Evolutionary conservation across 1,139 yeast genomes (phyloP).

Genomic region (Pichia kudriavzevii): DNA sequence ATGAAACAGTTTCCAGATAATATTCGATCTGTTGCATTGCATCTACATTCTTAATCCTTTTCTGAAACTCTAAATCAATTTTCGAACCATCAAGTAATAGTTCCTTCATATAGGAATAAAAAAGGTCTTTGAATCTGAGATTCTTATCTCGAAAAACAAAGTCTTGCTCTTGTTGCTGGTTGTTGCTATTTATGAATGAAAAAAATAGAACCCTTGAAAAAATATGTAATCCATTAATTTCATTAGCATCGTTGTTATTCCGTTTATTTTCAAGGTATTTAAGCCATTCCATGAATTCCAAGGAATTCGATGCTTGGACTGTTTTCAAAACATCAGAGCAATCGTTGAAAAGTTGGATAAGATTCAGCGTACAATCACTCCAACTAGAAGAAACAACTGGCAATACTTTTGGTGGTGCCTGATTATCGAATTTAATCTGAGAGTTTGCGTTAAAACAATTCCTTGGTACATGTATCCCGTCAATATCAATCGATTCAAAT

Average conservation of each 20-base stretch:
- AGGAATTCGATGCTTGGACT: slow-evolving; percentile 24
- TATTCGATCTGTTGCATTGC: slow-evolving; percentile 8
- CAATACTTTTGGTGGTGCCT: slow-evolving; percentile 37
- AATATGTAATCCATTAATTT: slow-evolving; percentile 35
- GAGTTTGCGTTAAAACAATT: slow-evolving; percentile 46
- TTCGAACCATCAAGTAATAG: slow-evolving; percentile 17
- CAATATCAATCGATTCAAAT: slow-evolving; percentile 4
- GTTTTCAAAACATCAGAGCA: slow-evolving; percentile 27
- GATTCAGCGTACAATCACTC: slow-evolving; percentile 27
- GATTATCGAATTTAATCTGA: slow-evolving; percentile 47
- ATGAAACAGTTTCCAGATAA: slow-evolving; percentile 11
- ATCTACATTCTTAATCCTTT: not conserved
- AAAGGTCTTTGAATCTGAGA: slow-evolving; percentile 16
- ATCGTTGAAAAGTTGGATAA: slow-evolving; percentile 34
- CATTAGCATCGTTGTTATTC: slow-evolving; percentile 19
- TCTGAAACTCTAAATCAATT: slow-evolving; percentile 6
- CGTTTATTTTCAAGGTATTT: slow-evolving; percentile 25
- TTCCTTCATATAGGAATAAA: slow-evolving; percentile 17
- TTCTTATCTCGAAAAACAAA: slow-evolving; percentile 35
- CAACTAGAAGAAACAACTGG: slow-evolving; percentile 24
- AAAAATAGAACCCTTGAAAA: slow-evolving; percentile 50
- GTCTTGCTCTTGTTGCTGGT: slow-evolving; percentile 43
- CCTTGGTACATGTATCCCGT: slow-evolving; percentile 26
- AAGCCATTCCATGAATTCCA: slow-evolving; percentile 35
- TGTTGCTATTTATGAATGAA: slow-evolving; percentile 5